Base-by-base conservation (phyloP, 495 filamentous ascomycete genomes). In the Hyaloscypha hepaticicola region DNA sequence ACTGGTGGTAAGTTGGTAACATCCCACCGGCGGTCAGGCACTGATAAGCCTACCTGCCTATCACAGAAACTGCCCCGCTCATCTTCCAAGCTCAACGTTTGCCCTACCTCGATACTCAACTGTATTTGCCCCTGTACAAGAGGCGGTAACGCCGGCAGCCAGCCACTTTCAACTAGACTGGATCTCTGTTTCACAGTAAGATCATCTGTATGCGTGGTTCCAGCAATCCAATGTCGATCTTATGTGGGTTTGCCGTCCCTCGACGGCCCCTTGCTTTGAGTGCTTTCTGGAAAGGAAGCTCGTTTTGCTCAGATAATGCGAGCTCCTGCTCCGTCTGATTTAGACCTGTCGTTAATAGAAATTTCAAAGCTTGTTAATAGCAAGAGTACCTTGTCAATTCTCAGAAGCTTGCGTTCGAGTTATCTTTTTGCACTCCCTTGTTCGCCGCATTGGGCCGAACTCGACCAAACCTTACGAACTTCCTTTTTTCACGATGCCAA, bases 271-370 rank as follows among this genome's bases (percentile, higher is more conserved):
- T 50, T 50, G 22, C n/a, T 50, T 16, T 50, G 48, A 14, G 33
- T 19, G 28, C 58, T 51, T 31, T 60, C 67, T 63, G 31, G 58
- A 66, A 66, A 60, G 63, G 67, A 62, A 69, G 60, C 55, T 69
- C 63, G 60, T 21, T 27, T 59, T 63, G 34, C 63, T 4, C 25
- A 52, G 52, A 33, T 33, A 33, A 33, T 12, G 14, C 21, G 31
- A 60, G 63, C 67, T 66, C 67, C 67, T 69, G 57, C 67, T 63
- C 31, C 16, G 58, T 34, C 34, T 11, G 63, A 58, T 12, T 45
- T 65, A 65, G 53, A 12, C 7, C 31, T 33, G 28, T 50, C 6
- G 24, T 33, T 12, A n/a, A n/a, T n/a, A n/a, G n/a, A n/a, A n/a
- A n/a, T n/a, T 29, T 25, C 4, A 12, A 49, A 59, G 58, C 49